Evolutionary conservation across 805 yeast species (phyloP).

Genomic region (Lipomyces spencermartinsiae): DNA sequence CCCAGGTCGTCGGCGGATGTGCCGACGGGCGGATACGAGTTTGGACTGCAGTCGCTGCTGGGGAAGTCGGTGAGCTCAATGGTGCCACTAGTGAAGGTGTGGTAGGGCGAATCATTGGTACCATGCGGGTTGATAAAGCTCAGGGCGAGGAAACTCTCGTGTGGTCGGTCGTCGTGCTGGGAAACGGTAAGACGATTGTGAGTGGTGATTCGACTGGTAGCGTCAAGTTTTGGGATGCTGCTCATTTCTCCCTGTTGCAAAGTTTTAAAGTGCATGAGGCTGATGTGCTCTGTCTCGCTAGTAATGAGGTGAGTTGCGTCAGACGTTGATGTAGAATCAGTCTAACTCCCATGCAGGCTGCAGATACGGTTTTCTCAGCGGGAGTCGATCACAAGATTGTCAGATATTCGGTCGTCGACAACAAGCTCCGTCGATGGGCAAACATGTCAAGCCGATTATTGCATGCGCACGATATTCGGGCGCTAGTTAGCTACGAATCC

Average conservation of each 20-base stretch:
- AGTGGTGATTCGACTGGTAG: slow-evolving; percentile 97
- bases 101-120: slow-evolving; percentile 73
- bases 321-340: not conserved
- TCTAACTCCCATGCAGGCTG: slow-evolving; percentile 43
- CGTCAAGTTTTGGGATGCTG: slow-evolving; percentile 89
- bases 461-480: slow-evolving; percentile 63
- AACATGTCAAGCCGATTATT: slow-evolving; percentile 75
- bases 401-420: slow-evolving; percentile 62
- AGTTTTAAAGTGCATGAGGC: slow-evolving; percentile 87
- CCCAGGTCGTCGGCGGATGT: slow-evolving; percentile 85
- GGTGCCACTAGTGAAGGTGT: slow-evolving; percentile 21
- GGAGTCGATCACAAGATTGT: slow-evolving; percentile 94
- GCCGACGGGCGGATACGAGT: slow-evolving; percentile 90
- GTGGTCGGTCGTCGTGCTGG: slow-evolving; percentile 79
- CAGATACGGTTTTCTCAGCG: slow-evolving; percentile 76
- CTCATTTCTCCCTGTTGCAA: slow-evolving; percentile 76
- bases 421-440: slow-evolving; percentile 66
- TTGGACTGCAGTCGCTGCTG: slow-evolving; percentile 62
- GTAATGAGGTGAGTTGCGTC: slow-evolving; percentile 50
- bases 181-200: slow-evolving; percentile 73
- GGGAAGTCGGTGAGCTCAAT: slow-evolving; percentile 35
- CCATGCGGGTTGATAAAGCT: slow-evolving; percentile 91
- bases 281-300: slow-evolving; percentile 78
- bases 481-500: slow-evolving; percentile 45
- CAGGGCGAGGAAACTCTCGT: slow-evolving; percentile 86